Conservation (phyloP, 2,329 filamentous ascomycete genomes). For the Colletotrichum falcatum region DNA sequence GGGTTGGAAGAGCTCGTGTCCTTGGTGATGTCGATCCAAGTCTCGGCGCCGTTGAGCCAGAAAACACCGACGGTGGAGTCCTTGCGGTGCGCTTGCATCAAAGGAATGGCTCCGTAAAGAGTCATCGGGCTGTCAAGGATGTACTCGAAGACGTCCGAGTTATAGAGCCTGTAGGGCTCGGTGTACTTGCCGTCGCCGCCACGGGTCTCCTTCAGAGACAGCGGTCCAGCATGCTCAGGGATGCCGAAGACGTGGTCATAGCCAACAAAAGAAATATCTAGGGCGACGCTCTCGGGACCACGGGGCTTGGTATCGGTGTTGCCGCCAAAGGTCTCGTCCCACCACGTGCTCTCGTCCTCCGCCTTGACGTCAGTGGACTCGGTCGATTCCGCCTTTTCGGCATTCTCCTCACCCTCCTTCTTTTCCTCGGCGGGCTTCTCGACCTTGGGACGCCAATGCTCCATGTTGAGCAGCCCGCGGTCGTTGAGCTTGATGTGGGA, state of each 20-base stretch:
- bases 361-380: slow-evolving; percentile 52
- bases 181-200: slow-evolving; percentile 87
- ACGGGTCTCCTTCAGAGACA: slow-evolving; percentile 90
- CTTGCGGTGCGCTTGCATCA: slow-evolving; percentile 97
- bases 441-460: slow-evolving; percentile 93
- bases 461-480: slow-evolving; percentile 89
- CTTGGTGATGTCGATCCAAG: slow-evolving; percentile 96
- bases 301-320: slow-evolving; percentile 96
- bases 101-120: slow-evolving; percentile 94
- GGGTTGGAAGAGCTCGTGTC: slow-evolving; percentile 79
- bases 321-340: slow-evolving; percentile 96
- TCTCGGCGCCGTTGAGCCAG: slow-evolving; percentile 97
- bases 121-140: slow-evolving; percentile 98
- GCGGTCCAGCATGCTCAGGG: slow-evolving; percentile 88
- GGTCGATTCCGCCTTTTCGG: slow-evolving; percentile 52
- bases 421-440: slow-evolving; percentile 68
- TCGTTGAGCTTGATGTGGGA: slow-evolving; percentile 91
- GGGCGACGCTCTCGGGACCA: slow-evolving; percentile 89
- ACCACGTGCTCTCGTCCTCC: slow-evolving; percentile 92
- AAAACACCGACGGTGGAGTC: slow-evolving; percentile 95
- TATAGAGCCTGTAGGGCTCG: slow-evolving; percentile 95
- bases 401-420: slow-evolving; percentile 61
- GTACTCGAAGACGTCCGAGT: slow-evolving; percentile 98
- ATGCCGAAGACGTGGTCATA: slow-evolving; percentile 96
- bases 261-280: slow-evolving; percentile 92